phyloP scores from a whole-genome alignment of 2,329 filamentous ascomycete genomes.

The Stagonosporopsis tanaceti region DNA sequence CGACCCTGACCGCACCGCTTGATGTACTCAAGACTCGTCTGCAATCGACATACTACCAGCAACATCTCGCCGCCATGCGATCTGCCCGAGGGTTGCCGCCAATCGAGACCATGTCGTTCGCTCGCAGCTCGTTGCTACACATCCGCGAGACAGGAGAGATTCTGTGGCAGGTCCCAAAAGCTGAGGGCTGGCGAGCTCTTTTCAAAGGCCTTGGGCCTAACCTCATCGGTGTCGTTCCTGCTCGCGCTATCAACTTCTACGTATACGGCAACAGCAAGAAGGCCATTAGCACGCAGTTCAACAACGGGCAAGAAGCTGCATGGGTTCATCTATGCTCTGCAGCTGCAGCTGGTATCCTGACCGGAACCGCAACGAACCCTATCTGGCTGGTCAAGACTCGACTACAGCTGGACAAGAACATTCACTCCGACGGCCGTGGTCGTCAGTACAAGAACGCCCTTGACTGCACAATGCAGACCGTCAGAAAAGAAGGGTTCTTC shows the following conservation, averaged over 20 bases:
- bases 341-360: constrained; percentile 80
- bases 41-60: constrained; percentile 93
- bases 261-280: constrained; percentile 92
- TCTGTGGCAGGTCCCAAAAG: constrained; percentile 77
- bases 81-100: constrained; percentile 64
- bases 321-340: constrained; percentile 82
- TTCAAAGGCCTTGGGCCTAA: constrained; percentile 96
- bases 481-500: constrained; percentile 79
- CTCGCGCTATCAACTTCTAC: constrained; percentile 91
- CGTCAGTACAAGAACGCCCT: constrained; percentile 85
- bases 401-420: constrained; percentile 88
- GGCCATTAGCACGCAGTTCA: constrained; percentile 77
- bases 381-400: constrained; percentile 97
- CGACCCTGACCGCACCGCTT: constrained; percentile 90
- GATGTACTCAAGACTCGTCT: constrained; percentile 93
- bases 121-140: constrained; percentile 74
- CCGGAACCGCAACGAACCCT: constrained; percentile 90
- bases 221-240: constrained; percentile 86
- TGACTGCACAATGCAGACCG: constrained; percentile 84
- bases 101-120: constrained; percentile 67
- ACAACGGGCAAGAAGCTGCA: constrained; percentile 72
- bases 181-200: constrained; percentile 84
- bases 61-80: constrained; percentile 75
- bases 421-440: constrained; percentile 65
- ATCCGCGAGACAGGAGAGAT: constrained; percentile 88